Base-by-base conservation (phyloP, 2,329 filamentous ascomycete species). In the Fusarium oxysporum region DNA sequence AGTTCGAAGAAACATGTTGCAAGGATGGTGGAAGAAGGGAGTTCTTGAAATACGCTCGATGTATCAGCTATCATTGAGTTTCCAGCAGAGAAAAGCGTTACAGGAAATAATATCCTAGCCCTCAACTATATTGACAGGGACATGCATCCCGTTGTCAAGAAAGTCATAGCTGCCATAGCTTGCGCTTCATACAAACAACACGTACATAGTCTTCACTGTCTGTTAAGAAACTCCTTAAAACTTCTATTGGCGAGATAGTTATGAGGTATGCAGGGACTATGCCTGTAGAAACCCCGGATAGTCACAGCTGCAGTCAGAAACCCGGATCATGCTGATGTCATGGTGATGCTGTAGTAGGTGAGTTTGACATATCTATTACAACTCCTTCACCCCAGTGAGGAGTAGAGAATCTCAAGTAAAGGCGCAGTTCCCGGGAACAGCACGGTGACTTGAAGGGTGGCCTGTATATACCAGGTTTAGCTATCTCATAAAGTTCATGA, bases 21-120 rank as follows among this genome's bases (percentile, higher is more conserved):
- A 32, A 13, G 1, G 9, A 23, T 13, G 16, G 8, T 23, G 7
- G 2, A 11, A 11, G 11, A 7, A 7, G 8, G 13, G 5, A 50
- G 5, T 1, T 5, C 7, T 23, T 12, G 5, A 3, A 0, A 32
- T 23, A 2, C 7, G 7, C 2, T 48, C 3, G 0, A 32, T 6
- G 2, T 48, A 2, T 17, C 3, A 6, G 14, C 1, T 23, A 21
- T 1, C 0, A 2, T 50, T 0, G 3, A 33, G 16, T 2, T 23
- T 19, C 5, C 7, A 11, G 21, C 9, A 6, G 21, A 33, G 21
- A 3, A 11, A 33, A 8, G 9, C 10, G 0, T 19, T 2, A 16
- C 11, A 5, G 16, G 10, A 9, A 50, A 32, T 19, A 8, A 12
- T 7, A 30, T 23, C 11, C 30, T 7, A 17, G 21, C 21, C 16